These are phyloP conservation scores for Entomortierella chlamydospora DNA, from an alignment of 192 early-diverging fungal genomes.

Conservation along the genomic window DNA sequence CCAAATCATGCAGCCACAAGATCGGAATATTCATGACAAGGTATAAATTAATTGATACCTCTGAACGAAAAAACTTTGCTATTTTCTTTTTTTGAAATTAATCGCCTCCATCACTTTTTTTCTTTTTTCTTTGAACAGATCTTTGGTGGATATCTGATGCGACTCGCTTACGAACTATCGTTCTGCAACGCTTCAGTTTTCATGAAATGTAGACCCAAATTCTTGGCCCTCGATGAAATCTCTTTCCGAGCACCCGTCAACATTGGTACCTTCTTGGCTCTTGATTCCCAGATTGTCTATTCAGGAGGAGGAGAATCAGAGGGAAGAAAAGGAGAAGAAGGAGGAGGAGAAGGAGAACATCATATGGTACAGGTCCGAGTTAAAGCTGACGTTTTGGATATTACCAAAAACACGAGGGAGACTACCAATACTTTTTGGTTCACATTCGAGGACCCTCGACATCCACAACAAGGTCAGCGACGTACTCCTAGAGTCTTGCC, in stretches of 20 bases:
- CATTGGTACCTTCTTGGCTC: slow-evolving; percentile 80
- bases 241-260: slow-evolving; percentile 87
- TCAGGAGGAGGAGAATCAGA: slow-evolving; percentile 58
- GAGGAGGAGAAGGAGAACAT: slow-evolving; percentile 59
- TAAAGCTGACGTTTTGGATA: slow-evolving; percentile 83
- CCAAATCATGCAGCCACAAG: slow-evolving; percentile 76
- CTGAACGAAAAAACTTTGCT: too few species aligned
- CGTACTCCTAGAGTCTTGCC: slow-evolving; percentile 75
- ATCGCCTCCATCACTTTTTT: too few species aligned
- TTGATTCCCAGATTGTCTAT: slow-evolving; percentile 84
- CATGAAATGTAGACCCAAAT: slow-evolving; percentile 64
- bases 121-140: slow-evolving; percentile 58
- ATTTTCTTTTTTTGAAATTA: too few species aligned
- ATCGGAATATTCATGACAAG: slow-evolving; percentile 60
- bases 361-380: slow-evolving; percentile 76
- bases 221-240: slow-evolving; percentile 79
- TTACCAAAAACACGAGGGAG: slow-evolving; percentile 64
- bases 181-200: slow-evolving; percentile 81
- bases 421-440: slow-evolving; percentile 93
- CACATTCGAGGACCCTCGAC: slow-evolving; percentile 67
- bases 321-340: slow-evolving; percentile 49
- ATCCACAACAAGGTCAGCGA: slow-evolving; percentile 13
- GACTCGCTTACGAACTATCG: slow-evolving; percentile 86
- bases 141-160: slow-evolving; percentile 88
- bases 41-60: neutral